Conservation (phyloP, 2,329 filamentous ascomycete genomes). For the Elsinoe australis region DNA sequence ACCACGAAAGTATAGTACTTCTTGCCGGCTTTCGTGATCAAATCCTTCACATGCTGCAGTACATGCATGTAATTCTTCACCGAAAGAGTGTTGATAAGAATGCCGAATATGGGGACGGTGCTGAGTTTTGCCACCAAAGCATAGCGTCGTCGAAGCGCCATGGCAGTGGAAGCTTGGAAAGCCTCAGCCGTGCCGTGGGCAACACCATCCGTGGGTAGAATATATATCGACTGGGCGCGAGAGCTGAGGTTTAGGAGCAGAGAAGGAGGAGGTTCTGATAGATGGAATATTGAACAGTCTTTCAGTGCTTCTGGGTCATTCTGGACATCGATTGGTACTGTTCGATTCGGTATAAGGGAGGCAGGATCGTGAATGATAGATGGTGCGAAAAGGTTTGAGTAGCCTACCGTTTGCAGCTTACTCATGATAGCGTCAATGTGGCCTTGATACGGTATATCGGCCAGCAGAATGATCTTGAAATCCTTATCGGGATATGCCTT, state of each 20-base stretch:
- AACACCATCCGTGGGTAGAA: slow-evolving; percentile 55
- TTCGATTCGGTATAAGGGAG: slow-evolving; percentile 77
- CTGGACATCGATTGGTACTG: slow-evolving; percentile 48
- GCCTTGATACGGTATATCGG: slow-evolving; percentile 77
- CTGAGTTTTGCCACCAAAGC: slow-evolving; percentile 73
- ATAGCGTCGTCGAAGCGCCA: slow-evolving; percentile 72
- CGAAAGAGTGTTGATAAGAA: slow-evolving; percentile 90
- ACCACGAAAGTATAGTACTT: slow-evolving; percentile 96
- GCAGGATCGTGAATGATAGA: slow-evolving; percentile 68
- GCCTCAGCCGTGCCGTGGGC: slow-evolving; percentile 24
- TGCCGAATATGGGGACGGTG: slow-evolving; percentile 78
- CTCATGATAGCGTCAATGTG: slow-evolving; percentile 57
- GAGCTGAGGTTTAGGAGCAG: slow-evolving; percentile 82
- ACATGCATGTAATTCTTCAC: slow-evolving; percentile 84
- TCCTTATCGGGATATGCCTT: slow-evolving; percentile 58
- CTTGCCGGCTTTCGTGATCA: slow-evolving; percentile 74
- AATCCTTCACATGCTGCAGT: slow-evolving; percentile 61
- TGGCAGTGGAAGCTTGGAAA: slow-evolving; percentile 46
- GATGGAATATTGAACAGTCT: slow-evolving; percentile 72
- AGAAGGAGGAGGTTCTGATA: slow-evolving; percentile 70
- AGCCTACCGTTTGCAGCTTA: slow-evolving; percentile 56
- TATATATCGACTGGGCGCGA: slow-evolving; percentile 68
- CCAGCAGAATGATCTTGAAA: slow-evolving; percentile 68
- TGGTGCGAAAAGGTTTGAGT: slow-evolving; percentile 61
- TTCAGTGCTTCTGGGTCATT: slow-evolving; percentile 46